Percentiles rank a stretch among this genome's conserved stretches.
phyloP scores from a whole-genome alignment of 2,329 filamentous ascomycete species.

The Clathrospora elynae region DNA sequence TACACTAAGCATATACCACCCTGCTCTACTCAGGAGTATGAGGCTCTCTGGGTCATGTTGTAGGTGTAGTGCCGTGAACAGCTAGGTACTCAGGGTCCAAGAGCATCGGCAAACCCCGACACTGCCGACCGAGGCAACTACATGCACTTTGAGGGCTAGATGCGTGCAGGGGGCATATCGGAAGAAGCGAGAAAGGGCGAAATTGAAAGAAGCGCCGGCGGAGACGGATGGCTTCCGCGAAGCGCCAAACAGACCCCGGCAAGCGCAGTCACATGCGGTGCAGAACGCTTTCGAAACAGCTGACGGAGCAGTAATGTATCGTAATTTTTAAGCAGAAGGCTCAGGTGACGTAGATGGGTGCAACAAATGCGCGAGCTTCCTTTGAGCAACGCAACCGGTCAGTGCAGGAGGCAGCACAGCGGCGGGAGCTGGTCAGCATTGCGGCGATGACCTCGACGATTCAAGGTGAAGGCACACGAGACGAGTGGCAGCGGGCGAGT shows the following conservation, averaged over 20 bases:
- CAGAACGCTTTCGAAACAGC: slow-evolving; percentile 23
- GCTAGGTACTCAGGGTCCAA: slow-evolving; percentile 23
- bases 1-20: neutral
- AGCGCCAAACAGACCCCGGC: slow-evolving; percentile 2
- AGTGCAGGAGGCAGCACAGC: neutral
- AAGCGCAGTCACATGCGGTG: slow-evolving; percentile 24
- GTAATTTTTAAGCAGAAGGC: slow-evolving; percentile 15
- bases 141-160: slow-evolving; percentile 21
- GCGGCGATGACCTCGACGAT: slow-evolving; percentile 9
- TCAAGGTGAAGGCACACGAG: slow-evolving; percentile 8
- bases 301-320: slow-evolving; percentile 37
- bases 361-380: slow-evolving; percentile 16
- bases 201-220: slow-evolving; percentile 26
- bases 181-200: slow-evolving; percentile 24
- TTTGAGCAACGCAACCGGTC: slow-evolving; percentile 6
- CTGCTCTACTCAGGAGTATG: slow-evolving; percentile 4
- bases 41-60: slow-evolving; percentile 19
- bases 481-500: slow-evolving; percentile 32
- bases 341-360: slow-evolving; percentile 29
- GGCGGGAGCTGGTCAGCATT: slow-evolving; percentile 2
- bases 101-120: slow-evolving; percentile 21
- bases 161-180: slow-evolving; percentile 20
- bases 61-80: slow-evolving; percentile 1
- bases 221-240: slow-evolving; percentile 23
- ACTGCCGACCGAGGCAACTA: slow-evolving; percentile 32